Evolutionary conservation across 768 basidiomycete species (phyloP).

Genomic region (Strobilomyces echinocephalus): DNA sequence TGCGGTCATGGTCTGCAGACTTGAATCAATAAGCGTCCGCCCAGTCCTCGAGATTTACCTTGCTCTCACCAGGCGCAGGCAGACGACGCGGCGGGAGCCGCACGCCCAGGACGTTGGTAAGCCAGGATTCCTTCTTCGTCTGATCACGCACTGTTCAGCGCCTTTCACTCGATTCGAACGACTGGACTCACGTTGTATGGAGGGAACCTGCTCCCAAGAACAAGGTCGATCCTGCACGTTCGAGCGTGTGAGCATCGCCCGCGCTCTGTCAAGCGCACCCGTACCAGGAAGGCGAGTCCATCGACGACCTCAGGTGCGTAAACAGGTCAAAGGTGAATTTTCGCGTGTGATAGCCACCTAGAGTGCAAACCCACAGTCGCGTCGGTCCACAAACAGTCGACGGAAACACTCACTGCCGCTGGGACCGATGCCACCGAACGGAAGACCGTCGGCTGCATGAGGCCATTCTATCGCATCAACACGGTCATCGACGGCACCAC

Average conservation of each 20-base stretch:
- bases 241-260: background rate
- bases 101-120: constrained; percentile 11
- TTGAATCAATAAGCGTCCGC: constrained; percentile 13
- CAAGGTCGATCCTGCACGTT: constrained; percentile 18
- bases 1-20: background rate
- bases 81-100: constrained; percentile 22
- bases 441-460: constrained; percentile 50
- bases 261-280: background rate
- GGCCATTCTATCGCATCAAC: background rate
- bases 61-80: constrained; percentile 3
- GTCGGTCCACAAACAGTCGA: background rate
- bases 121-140: constrained; percentile 24
- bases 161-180: background rate
- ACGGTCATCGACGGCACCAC: background rate
- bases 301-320: constrained; percentile 62
- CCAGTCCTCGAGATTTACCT: constrained; percentile 3
- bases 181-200: constrained; percentile 23
- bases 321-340: constrained; percentile 75
- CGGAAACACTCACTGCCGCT: constrained; percentile 57
- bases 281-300: constrained; percentile 38
- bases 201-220: constrained; percentile 28
- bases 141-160: background rate
- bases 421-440: constrained; percentile 69
- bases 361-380: background rate
- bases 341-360: constrained; percentile 66